Conservation (phyloP, 306 rosid species). For the Lagenaria siceraria region DNA sequence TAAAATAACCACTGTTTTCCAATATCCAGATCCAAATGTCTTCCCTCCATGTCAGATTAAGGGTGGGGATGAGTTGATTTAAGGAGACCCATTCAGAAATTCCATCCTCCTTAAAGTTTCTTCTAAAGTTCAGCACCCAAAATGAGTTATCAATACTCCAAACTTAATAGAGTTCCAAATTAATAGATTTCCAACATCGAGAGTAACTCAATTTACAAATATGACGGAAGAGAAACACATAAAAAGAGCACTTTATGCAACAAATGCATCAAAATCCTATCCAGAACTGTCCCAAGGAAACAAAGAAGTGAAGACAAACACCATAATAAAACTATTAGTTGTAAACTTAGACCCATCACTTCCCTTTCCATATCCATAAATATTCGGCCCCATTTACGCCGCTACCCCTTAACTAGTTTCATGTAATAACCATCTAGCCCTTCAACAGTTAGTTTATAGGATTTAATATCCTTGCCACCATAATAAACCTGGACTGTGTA, state of each 20-base stretch:
- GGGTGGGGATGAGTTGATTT: too few species aligned
- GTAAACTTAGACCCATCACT: neutral
- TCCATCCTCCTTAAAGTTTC: too few species aligned
- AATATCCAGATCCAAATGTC: too few species aligned
- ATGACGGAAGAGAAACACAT: neutral
- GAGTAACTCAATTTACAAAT: neutral
- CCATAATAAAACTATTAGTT: neutral
- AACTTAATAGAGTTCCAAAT: neutral
- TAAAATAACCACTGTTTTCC: too few species aligned
- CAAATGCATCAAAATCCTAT: neutral
- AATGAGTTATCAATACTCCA: too few species aligned
- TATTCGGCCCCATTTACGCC: neutral
- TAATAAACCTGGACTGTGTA: neutral
- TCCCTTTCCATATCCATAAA: neutral
- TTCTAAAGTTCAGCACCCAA: too few species aligned
- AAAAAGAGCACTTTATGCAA: neutral
- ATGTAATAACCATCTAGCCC: neutral
- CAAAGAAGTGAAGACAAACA: neutral
- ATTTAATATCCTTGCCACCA: neutral
- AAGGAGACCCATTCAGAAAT: too few species aligned
- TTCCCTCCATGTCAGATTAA: too few species aligned
- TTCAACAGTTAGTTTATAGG: neutral
- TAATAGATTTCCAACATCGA: neutral
- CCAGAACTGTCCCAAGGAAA: neutral
- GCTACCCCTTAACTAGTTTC: neutral